Conservation (phyloP, 1,139 yeast genomes). For the Suhomyces choctaworum region DNA sequence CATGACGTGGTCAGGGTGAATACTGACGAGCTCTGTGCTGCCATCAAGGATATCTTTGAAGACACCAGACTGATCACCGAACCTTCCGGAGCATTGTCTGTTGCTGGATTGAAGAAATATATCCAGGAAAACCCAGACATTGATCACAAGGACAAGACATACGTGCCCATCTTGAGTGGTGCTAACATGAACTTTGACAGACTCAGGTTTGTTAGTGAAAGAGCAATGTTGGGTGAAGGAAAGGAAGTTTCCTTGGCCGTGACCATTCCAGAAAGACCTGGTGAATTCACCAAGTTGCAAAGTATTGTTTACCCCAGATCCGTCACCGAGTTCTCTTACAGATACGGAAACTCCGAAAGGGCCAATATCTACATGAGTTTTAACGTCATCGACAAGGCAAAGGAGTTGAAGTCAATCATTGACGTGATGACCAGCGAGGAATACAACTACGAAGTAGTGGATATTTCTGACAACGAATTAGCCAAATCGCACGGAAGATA, state of each 20-base stretch:
- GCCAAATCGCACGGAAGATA: constrained; percentile 97
- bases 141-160: constrained; percentile 71
- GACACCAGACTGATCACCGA: constrained; percentile 94
- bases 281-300: constrained; percentile 79
- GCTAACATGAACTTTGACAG: constrained; percentile 99
- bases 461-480: constrained; percentile 87
- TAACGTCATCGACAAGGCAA: constrained; percentile 71
- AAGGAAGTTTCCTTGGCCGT: constrained; percentile 90
- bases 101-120: constrained; percentile 91
- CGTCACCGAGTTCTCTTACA: constrained; percentile 90
- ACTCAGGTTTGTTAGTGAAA: constrained; percentile 92
- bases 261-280: constrained; percentile 89
- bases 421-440: constrained; percentile 38
- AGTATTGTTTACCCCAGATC: constrained; percentile 78
- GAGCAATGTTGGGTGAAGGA: constrained; percentile 97
- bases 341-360: constrained; percentile 54
- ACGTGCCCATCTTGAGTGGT: constrained; percentile 87
- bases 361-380: constrained; percentile 90
- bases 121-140: constrained; percentile 63
- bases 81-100: constrained; percentile 95
- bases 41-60: constrained; percentile 92
- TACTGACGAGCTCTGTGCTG: constrained; percentile 97
- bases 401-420: constrained; percentile 47
- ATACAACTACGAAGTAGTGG: constrained; percentile 64
- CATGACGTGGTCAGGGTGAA: constrained; percentile 86